A percentile compares a stretch with the other conserved stretches of the same genome.
Evolutionary conservation across 2,329 filamentous ascomycete species (phyloP).

Genomic region (Nemania sp.): DNA sequence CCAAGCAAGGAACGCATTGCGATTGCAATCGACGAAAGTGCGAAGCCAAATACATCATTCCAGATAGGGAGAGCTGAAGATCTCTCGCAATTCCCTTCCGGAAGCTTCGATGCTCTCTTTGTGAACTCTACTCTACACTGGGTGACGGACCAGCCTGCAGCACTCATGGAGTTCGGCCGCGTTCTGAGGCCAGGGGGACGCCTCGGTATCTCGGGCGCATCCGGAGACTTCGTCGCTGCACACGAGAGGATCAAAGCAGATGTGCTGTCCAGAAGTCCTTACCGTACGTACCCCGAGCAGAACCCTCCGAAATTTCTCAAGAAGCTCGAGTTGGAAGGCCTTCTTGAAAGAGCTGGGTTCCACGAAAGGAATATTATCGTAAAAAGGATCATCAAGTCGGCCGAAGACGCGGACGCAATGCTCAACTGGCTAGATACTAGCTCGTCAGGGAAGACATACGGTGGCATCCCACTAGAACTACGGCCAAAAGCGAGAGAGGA

Average conservation of each 20-base stretch:
- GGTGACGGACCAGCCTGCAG: slow-evolving; percentile 34
- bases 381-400: slow-evolving; percentile 36
- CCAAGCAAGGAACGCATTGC: slow-evolving; percentile 40
- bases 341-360: slow-evolving; percentile 34
- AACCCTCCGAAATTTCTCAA: slow-evolving; percentile 35
- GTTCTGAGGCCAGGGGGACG: slow-evolving; percentile 34
- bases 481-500: slow-evolving; percentile 36
- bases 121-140: slow-evolving; percentile 39
- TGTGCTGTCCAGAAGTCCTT: slow-evolving; percentile 35
- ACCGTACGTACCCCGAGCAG: slow-evolving; percentile 32
- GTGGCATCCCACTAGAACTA: slow-evolving; percentile 38
- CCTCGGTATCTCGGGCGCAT: slow-evolving; percentile 27
- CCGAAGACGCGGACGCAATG: slow-evolving; percentile 33
- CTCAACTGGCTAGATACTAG: slow-evolving; percentile 41
- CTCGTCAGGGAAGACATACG: slow-evolving; percentile 42
- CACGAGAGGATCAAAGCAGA: slow-evolving; percentile 33
- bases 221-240: slow-evolving; percentile 30
- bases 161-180: slow-evolving; percentile 32
- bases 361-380: slow-evolving; percentile 27
- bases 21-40: slow-evolving; percentile 17
- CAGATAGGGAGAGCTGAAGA: slow-evolving; percentile 35
- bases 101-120: slow-evolving; percentile 35
- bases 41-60: slow-evolving; percentile 28
- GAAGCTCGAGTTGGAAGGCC: slow-evolving; percentile 27
- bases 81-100: slow-evolving; percentile 31